These are phyloP conservation scores for Rhizophora apiculata DNA, from an alignment of 345 rosid species.

Conservation along the genomic window DNA sequence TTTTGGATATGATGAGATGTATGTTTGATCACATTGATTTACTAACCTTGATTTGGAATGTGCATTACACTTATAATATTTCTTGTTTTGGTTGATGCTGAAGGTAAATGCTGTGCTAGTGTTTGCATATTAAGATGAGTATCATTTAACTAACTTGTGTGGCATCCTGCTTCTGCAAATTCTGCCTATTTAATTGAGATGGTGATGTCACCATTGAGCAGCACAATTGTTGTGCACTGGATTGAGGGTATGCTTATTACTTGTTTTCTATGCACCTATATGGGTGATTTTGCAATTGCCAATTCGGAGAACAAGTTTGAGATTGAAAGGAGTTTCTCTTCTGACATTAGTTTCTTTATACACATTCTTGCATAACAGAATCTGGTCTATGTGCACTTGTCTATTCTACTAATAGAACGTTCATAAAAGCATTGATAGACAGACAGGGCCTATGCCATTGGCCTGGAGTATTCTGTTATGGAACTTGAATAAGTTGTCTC, in stretches of 20 bases:
- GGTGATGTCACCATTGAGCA: not conserved
- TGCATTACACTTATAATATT: no score
- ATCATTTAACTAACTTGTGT: not conserved
- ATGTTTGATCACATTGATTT: not conserved
- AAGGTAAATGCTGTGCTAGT: not conserved
- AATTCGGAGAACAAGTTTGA: not conserved
- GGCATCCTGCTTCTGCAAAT: not conserved
- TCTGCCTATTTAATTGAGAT: not conserved
- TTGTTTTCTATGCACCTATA: not conserved
- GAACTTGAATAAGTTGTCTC: no score
- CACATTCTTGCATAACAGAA: not conserved
- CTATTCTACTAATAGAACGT: no score
- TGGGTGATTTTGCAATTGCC: not conserved
- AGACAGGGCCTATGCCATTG: no score
- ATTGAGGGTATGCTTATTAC: not conserved
- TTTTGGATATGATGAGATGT: not conserved
- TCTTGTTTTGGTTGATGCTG: no score
- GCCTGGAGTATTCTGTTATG: no score
- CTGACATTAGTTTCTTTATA: not conserved
- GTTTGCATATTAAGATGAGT: not conserved
- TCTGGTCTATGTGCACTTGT: no score
- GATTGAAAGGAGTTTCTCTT: not conserved
- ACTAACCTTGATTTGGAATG: no score
- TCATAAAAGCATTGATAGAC: no score
- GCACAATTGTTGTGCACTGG: not conserved